phyloP scores from a whole-genome alignment of 73 alveolate species.

The Paraurostyla sp. region DNA sequence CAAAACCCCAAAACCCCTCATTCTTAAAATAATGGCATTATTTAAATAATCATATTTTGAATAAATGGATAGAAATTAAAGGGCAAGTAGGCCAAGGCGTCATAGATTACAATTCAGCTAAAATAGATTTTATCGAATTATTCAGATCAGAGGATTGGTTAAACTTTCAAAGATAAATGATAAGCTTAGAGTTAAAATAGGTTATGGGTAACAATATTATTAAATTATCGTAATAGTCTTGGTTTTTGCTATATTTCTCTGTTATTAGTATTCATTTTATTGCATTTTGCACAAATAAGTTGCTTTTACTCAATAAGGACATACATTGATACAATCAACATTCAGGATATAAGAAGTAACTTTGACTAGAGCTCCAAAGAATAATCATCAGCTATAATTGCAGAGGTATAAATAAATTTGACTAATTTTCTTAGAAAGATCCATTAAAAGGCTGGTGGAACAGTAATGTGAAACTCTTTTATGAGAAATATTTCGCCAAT shows the following conservation, averaged over 20 bases:
- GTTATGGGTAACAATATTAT: background rate
- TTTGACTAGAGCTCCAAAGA: background rate
- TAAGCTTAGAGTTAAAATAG: background rate
- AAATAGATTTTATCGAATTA: background rate
- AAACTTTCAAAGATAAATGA: background rate
- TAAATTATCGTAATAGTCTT: background rate
- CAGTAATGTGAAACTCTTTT: background rate
- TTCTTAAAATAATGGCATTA: too few species aligned
- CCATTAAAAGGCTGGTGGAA: conserved; percentile 10
- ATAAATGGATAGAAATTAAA: background rate
- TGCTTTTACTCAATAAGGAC: conserved; percentile 21
- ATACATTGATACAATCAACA: background rate
- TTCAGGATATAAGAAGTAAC: background rate
- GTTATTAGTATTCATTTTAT: background rate
- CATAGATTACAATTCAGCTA: background rate
- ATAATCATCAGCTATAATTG: background rate
- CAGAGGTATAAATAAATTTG: background rate
- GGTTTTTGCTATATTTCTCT: background rate
- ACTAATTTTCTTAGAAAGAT: background rate
- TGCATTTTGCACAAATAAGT: conserved; percentile 9
- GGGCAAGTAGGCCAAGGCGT: background rate
- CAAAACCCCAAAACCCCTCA: too few species aligned
- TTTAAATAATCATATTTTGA: background rate
- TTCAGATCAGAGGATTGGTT: background rate
- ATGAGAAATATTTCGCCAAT: background rate